phyloP scores from a whole-genome alignment of 306 rosid genomes.

The Gynostemma pentaphyllum region DNA sequence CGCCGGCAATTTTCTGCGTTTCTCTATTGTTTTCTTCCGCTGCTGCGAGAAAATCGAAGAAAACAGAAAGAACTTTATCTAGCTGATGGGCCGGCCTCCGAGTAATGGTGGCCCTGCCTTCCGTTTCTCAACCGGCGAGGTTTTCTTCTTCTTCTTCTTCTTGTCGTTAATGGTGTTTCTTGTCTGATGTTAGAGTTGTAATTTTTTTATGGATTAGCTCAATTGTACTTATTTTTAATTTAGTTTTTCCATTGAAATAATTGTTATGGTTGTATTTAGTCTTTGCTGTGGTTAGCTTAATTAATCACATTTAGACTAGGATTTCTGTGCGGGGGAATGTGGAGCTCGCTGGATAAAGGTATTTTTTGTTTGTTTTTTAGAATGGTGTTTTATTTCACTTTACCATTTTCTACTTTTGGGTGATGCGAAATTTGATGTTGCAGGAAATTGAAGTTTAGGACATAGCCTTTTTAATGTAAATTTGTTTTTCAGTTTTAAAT shows the following conservation, averaged over 20 bases:
- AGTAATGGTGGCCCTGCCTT: slow-evolving; percentile 96
- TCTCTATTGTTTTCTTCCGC: neutral
- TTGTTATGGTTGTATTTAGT: neutral
- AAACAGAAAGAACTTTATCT: neutral
- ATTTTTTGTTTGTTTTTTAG: neutral
- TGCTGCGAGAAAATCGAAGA: slow-evolving; percentile 12
- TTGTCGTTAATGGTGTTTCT: neutral
- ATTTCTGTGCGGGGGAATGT: neutral
- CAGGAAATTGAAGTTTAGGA: neutral
- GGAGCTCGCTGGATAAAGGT: neutral
- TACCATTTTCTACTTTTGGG: neutral
- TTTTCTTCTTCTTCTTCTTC: slow-evolving; percentile 11
- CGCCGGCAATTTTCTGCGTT: neutral
- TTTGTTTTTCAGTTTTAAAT: neutral
- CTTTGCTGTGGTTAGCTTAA: neutral
- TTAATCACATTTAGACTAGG: neutral
- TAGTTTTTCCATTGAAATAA: no score
- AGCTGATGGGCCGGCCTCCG: slow-evolving; percentile 90
- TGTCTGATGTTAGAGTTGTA: neutral
- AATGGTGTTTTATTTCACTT: neutral
- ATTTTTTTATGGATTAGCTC: neutral
- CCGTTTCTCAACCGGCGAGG: slow-evolving; percentile 78
- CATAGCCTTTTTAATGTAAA: neutral
- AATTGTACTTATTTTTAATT: neutral
- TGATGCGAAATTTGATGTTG: neutral